A percentile compares a stretch with the other conserved stretches of the same genome.
Conservation (phyloP, 192 early-diverging fungal genomes). For the Dissophora globulifera region DNA sequence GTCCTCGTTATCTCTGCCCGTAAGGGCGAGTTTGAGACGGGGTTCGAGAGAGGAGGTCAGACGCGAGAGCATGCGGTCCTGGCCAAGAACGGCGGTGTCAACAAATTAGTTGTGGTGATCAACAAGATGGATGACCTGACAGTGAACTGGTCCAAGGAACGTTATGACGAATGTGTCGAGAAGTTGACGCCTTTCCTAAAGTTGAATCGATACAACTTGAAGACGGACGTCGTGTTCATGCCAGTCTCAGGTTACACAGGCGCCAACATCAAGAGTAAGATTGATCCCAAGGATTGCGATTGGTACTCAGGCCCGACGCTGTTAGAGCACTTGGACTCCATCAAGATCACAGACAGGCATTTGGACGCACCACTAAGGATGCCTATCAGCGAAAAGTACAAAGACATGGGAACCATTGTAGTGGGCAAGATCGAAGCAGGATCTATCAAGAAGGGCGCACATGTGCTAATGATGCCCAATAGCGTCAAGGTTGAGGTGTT, state of each 20-base stretch:
- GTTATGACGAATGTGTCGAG: slow-evolving; percentile 88
- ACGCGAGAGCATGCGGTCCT: slow-evolving; percentile 97
- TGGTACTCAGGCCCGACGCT: slow-evolving; percentile 90
- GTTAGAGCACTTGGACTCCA: slow-evolving; percentile 82
- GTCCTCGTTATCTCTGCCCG: slow-evolving; percentile 96
- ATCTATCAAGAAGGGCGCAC: slow-evolving; percentile 84
- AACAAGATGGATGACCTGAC: slow-evolving; percentile 99
- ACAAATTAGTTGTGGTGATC: slow-evolving; percentile 89
- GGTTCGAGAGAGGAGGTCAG: slow-evolving; percentile 97
- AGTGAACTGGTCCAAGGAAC: slow-evolving; percentile 89
- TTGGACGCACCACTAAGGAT: slow-evolving; percentile 89
- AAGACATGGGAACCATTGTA: slow-evolving; percentile 97
- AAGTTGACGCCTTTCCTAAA: slow-evolving; percentile 95
- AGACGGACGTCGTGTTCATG: slow-evolving; percentile 80
- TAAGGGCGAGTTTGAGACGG: slow-evolving; percentile 99
- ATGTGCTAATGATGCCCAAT: slow-evolving; percentile 93
- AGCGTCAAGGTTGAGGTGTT: slow-evolving; percentile 80
- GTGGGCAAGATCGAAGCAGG: slow-evolving; percentile 97
- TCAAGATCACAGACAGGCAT: slow-evolving; percentile 88
- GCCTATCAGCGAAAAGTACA: slow-evolving; percentile 93
- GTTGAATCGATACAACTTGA: slow-evolving; percentile 85
- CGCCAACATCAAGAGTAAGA: slow-evolving; percentile 92
- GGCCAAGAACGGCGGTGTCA: slow-evolving; percentile 94
- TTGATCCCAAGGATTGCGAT: slow-evolving; percentile 65
- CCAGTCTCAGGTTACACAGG: slow-evolving; percentile 97